Percentiles rank a stretch among this genome's conserved stretches.
These are phyloP conservation scores for Wallacemonas sp. DNA, from an alignment of 208 protist genomes.

Conservation along the genomic window DNA sequence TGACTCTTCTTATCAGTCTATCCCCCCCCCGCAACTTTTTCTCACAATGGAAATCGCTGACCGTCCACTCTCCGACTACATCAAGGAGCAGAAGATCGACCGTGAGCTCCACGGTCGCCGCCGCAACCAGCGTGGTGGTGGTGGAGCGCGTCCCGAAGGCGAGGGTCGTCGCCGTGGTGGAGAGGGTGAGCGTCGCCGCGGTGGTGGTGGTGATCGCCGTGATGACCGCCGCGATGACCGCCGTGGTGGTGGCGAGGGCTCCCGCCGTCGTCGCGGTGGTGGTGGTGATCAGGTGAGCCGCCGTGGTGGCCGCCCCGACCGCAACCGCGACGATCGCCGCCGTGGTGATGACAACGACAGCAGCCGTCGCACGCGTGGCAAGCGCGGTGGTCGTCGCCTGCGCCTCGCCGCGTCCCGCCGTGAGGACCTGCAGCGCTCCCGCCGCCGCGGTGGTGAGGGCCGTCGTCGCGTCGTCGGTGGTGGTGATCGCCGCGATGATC, in stretches of 20 bases:
- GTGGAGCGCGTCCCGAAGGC: constrained; percentile 11
- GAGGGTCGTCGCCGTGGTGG: constrained; percentile 8
- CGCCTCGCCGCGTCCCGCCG: constrained; percentile 3
- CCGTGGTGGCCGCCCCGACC: background rate
- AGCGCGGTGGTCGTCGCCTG: constrained; percentile 14
- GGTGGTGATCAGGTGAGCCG: background rate
- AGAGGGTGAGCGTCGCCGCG: background rate
- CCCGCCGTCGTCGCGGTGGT: background rate
- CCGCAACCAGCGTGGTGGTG: constrained; percentile 25
- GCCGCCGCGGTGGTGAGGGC: constrained; percentile 18
- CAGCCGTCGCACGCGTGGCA: constrained; percentile 11
- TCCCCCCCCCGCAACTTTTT: too few relatives aligned
- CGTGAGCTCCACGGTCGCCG: constrained; percentile 57
- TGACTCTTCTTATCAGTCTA: too few relatives aligned
- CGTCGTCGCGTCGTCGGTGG: constrained; percentile 25
- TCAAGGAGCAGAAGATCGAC: constrained; percentile 88
- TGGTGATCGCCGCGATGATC: constrained; percentile 16
- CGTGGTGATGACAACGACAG: constrained; percentile 14
- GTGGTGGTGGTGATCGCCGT: background rate
- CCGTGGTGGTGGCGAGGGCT: background rate
- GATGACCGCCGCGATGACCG: background rate
- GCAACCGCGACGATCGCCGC: background rate
- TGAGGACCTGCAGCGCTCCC: constrained; percentile 14
- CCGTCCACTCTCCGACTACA: constrained; percentile 78
- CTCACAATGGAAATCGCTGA: constrained; percentile 83